phyloP scores from a whole-genome alignment of 2,329 filamentous ascomycete genomes.

The Juglanconis juglandina region DNA sequence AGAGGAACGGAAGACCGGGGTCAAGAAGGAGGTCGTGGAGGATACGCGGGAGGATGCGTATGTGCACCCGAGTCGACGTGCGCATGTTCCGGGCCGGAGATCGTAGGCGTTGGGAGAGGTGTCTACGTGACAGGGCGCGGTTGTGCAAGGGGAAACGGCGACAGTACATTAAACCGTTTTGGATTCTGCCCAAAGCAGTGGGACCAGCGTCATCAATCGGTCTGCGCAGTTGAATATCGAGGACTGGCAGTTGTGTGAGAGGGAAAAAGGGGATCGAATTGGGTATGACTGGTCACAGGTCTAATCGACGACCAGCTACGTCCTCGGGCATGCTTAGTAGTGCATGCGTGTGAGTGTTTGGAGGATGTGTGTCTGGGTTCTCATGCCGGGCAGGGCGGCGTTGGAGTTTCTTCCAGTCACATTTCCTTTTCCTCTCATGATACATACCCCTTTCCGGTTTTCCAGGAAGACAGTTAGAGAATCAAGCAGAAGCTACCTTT shows the following conservation, averaged over 20 bases:
- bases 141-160: background rate
- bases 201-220: too few species aligned
- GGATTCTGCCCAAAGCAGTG: background rate
- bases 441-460: background rate
- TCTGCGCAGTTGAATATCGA: too few species aligned
- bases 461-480: background rate
- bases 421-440: background rate
- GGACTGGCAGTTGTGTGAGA: too few species aligned
- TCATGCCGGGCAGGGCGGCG: background rate
- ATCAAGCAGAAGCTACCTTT: background rate
- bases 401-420: background rate
- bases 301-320: too few species aligned
- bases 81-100: conserved; percentile 12
- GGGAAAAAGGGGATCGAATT: background rate
- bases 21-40: conserved; percentile 24
- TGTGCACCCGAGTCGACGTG: conserved; percentile 53
- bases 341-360: too few species aligned
- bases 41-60: conserved; percentile 30
- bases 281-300: background rate
- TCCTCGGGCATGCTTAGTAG: too few species aligned
- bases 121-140: background rate
- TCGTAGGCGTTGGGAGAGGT: background rate
- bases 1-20: conserved; percentile 20
- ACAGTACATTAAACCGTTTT: background rate
- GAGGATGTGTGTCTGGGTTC: background rate